phyloP scores from a whole-genome alignment of 2,329 filamentous ascomycete genomes.

The Stagonosporopsis chrysanthemi region DNA sequence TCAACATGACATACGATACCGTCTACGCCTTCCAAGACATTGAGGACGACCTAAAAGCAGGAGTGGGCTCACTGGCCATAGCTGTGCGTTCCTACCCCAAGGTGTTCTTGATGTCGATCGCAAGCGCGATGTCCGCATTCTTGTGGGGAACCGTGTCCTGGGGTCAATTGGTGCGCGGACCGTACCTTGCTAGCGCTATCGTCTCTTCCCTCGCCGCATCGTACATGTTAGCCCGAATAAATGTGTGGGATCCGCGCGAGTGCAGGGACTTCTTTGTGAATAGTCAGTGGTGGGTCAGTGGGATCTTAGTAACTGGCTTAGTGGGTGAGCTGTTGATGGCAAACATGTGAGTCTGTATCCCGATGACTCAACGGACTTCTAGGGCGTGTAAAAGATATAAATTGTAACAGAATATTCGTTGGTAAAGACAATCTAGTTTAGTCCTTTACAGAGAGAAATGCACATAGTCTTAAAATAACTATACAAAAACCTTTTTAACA shows the following conservation, averaged over 20 bases:
- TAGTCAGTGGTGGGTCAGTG: conserved; percentile 2
- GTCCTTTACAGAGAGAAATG: no score
- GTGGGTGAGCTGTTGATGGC: neutral
- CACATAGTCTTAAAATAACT: no score
- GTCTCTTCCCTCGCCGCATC: neutral
- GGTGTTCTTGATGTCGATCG: neutral
- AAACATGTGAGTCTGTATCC: neutral
- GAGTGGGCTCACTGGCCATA: conserved; percentile 30
- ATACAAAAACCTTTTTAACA: no score
- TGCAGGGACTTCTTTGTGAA: neutral
- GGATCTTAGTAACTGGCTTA: neutral
- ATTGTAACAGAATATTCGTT: no score
- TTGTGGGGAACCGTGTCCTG: neutral
- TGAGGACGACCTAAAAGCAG: conserved; percentile 46
- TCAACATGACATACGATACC: conserved; percentile 38
- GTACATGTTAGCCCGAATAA: neutral
- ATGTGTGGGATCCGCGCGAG: neutral
- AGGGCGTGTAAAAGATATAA: no score
- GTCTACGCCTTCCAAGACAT: conserved; percentile 51
- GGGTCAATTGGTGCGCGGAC: neutral
- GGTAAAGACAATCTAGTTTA: no score
- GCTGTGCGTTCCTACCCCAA: neutral
- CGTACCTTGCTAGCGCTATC: neutral
- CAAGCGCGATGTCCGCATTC: neutral
- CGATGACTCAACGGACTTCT: no score